These are phyloP conservation scores for Colletotrichum sp. DNA, from an alignment of 2,329 filamentous ascomycete species.

Conservation along the genomic window DNA sequence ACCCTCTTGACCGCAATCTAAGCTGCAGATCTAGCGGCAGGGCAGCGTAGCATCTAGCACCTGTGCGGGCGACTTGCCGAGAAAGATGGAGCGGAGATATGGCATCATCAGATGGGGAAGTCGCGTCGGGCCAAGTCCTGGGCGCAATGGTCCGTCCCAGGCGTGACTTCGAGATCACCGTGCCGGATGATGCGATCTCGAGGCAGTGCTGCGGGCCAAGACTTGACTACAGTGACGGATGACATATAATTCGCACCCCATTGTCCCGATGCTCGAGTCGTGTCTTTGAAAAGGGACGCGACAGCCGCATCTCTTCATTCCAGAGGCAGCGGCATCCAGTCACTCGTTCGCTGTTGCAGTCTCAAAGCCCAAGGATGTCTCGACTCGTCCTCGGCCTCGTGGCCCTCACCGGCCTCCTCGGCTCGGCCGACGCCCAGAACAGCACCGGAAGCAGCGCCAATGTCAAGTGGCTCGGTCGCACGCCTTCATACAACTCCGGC, in stretches of 20 bases:
- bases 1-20: constrained; percentile 4
- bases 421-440: constrained; percentile 8
- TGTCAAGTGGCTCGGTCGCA: constrained; percentile 45
- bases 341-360: background rate
- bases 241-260: background rate
- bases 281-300: background rate
- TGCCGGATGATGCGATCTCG: constrained; percentile 5
- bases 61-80: background rate
- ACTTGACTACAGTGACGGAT: background rate
- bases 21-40: constrained; percentile 8
- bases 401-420: constrained; percentile 17
- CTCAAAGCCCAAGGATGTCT: constrained; percentile 10
- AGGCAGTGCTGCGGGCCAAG: background rate
- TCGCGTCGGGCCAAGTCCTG: background rate
- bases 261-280: background rate
- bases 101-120: background rate
- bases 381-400: constrained; percentile 8
- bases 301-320: background rate
- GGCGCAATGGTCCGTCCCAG: background rate
- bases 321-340: background rate
- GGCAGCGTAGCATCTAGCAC: background rate
- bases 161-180: background rate
- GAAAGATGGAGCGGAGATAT: constrained; percentile 3
- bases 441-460: constrained; percentile 14
- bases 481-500: constrained; percentile 37